Evolutionary conservation across 306 rosid species (phyloP).

Genomic region (Ormosia emarginata): DNA sequence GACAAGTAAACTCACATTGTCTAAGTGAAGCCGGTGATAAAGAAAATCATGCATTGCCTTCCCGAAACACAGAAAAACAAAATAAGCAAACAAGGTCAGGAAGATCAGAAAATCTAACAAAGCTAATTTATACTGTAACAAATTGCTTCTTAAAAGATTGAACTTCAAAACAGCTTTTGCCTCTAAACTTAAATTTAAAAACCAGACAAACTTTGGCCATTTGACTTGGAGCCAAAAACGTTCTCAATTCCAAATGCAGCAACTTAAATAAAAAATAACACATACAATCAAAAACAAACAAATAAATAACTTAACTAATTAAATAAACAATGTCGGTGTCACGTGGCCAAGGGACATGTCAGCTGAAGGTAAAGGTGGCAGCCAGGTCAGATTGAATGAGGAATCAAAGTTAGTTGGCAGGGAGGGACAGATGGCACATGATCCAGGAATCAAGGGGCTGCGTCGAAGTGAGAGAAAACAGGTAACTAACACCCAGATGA

Average conservation of each 20-base stretch:
- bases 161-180: neutral
- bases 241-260: neutral
- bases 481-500: too few relatives aligned
- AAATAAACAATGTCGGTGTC: too few relatives aligned
- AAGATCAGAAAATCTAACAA: neutral
- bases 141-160: neutral
- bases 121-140: neutral
- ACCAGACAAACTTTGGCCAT: neutral
- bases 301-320: neutral
- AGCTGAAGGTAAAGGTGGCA: too few relatives aligned
- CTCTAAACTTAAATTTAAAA: neutral
- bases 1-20: constrained; percentile 47
- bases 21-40: constrained; percentile 58
- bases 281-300: too few relatives aligned
- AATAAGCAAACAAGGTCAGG: neutral
- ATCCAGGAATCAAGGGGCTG: too few relatives aligned
- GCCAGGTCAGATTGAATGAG: too few relatives aligned
- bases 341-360: too few relatives aligned
- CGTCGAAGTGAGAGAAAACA: too few relatives aligned
- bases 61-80: neutral
- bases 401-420: too few relatives aligned
- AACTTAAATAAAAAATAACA: neutral
- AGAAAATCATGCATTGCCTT: constrained; percentile 89
- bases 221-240: neutral
- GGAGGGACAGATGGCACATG: too few relatives aligned